A percentile compares a stretch with the other conserved stretches of the same genome.
These are phyloP conservation scores for Apocynum venetum DNA, from an alignment of 257 asterid genomes.

Conservation along the genomic window DNA sequence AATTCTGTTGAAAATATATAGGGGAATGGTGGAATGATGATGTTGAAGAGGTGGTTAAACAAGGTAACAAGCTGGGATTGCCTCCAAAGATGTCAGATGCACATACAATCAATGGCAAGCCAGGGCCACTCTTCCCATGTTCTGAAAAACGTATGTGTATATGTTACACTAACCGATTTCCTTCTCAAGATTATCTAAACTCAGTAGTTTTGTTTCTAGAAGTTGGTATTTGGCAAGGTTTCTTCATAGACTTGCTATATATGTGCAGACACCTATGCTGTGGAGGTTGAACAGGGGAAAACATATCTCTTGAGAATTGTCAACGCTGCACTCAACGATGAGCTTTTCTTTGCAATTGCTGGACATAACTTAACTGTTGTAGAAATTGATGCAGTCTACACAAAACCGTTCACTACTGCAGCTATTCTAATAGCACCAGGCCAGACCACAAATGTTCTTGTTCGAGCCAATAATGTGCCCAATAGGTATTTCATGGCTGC, in stretches of 20 bases:
- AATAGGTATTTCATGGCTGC: slow-evolving; percentile 52
- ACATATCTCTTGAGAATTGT: slow-evolving; percentile 52
- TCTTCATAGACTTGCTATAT: neutral
- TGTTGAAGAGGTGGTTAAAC: slow-evolving; percentile 45
- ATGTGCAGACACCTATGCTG: slow-evolving; percentile 42
- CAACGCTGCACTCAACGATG: slow-evolving; percentile 66
- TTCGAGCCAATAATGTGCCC: slow-evolving; percentile 37
- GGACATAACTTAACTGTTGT: slow-evolving; percentile 55
- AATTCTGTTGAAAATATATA: neutral
- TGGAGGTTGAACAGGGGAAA: slow-evolving; percentile 51
- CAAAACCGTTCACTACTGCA: slow-evolving; percentile 46
- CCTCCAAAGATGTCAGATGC: slow-evolving; percentile 54
- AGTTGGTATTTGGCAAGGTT: neutral
- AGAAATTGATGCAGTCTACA: slow-evolving; percentile 55
- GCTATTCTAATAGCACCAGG: slow-evolving; percentile 56
- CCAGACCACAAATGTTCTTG: slow-evolving; percentile 53
- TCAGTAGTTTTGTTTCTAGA: neutral
- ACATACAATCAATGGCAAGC: slow-evolving; percentile 60
- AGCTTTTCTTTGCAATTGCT: slow-evolving; percentile 55
- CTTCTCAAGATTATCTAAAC: neutral
- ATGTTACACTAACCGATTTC: neutral
- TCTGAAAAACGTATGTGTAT: slow-evolving; percentile 43
- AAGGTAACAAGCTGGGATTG: slow-evolving; percentile 44
- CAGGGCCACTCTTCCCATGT: slow-evolving; percentile 63
- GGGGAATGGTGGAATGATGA: slow-evolving; percentile 70